Evolutionary conservation across 2,329 filamentous ascomycete genomes (phyloP).

Genomic region (Saccharata proteae): DNA sequence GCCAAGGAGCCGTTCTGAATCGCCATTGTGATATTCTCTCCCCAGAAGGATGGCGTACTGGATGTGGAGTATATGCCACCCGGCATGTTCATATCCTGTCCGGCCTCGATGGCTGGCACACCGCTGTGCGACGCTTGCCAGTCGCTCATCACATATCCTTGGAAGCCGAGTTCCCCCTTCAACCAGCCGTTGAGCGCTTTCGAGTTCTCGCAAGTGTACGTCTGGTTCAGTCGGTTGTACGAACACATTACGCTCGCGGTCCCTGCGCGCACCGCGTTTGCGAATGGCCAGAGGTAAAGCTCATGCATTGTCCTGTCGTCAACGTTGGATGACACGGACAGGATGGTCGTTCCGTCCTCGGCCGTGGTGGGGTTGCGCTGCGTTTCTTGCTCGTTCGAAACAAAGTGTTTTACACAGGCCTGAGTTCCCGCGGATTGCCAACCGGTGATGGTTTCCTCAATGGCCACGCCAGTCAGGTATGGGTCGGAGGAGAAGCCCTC

Average conservation of each 20-base stretch:
- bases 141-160: constrained; percentile 17
- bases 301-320: constrained; percentile 67
- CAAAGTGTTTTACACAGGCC: constrained; percentile 32
- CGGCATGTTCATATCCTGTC: constrained; percentile 14
- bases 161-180: constrained; percentile 36
- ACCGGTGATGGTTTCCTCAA: constrained; percentile 31
- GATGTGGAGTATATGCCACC: constrained; percentile 6
- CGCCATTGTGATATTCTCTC: constrained; percentile 24
- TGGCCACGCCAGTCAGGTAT: constrained; percentile 33
- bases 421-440: constrained; percentile 33
- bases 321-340: constrained; percentile 41
- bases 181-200: constrained; percentile 33
- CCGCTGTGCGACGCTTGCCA: constrained; percentile 14
- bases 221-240: constrained; percentile 26
- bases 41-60: constrained; percentile 4
- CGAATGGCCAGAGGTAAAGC: constrained; percentile 68
- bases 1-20: constrained; percentile 30
- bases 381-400: constrained; percentile 58
- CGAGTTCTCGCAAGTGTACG: constrained; percentile 34
- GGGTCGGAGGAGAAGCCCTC: constrained; percentile 39
- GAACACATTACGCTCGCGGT: constrained; percentile 41
- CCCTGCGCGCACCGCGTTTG: constrained; percentile 56
- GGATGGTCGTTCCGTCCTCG: constrained; percentile 20
- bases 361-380: constrained; percentile 22
- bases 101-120: constrained; percentile 16